Evolutionary conservation across 2,329 filamentous ascomycete genomes (phyloP), one percentile per base, ranked within the genome.

Genomic region (Xylariaceae sp.): DNA sequence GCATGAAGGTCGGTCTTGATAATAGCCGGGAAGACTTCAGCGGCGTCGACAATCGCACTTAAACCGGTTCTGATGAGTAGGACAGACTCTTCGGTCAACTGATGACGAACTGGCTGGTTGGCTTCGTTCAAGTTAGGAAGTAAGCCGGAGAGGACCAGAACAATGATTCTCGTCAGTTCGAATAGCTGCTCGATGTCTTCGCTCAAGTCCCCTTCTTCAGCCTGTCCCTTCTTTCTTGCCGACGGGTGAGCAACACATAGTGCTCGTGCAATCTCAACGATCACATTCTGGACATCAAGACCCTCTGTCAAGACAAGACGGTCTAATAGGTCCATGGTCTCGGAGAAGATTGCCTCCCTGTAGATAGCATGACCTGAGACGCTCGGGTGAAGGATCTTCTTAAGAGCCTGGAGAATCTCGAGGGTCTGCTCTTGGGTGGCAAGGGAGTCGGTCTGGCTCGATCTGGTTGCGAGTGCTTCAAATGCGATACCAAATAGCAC

Each of bases 141-240:
- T 45, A 97, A 78, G 0, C 92, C 91, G 0, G 92, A 89, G 34
- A 99, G 80, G 1, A 97, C 93, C 7, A 99, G 80, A 13, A 97
- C 93, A 64, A 97, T 97, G 71, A 97, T 96, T 64, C 94, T 85
- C 0, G 94, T 99, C 51, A 99, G 80, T 74, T 99, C 94, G 69
- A 99, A 99, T 0, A 99, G 82, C 74, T 99, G 94, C 71, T 99
- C 94, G 63, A 99, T 96, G 71, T 99, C 94, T 70, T 99, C 94
- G 0, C 91, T 96, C 9, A 99, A 78, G 72, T 94, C 88, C 13
- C 87, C 87, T 55, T 92, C 89, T 45, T 88, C 85, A 35, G 81
- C 77, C 63, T 83, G 80, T 63, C 85, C 80, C 53, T 83, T 80
- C 66, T 84, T 85, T 63, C 90, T 85, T 2, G 94, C 93, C 1